Evolutionary conservation across 306 rosid genomes (phyloP).

Genomic region (Alnus rubra): DNA sequence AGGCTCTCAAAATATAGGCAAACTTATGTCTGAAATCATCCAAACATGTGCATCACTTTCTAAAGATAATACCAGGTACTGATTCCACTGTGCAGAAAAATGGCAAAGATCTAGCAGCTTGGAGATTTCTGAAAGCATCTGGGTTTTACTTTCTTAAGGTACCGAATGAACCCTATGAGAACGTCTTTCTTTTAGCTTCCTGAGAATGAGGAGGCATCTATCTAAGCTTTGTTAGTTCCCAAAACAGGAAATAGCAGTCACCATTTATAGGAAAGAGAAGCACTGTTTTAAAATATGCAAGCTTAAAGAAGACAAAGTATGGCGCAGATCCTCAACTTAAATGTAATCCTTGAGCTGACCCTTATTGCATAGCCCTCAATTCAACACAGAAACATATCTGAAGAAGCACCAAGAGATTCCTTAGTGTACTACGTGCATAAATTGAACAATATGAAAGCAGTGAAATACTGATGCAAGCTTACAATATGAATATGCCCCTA

Average conservation of each 20-base stretch:
- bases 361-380: too few species aligned
- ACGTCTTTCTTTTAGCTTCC: not conserved
- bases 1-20: not conserved
- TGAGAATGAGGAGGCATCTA: not conserved
- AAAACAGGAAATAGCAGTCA: not conserved
- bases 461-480: too few species aligned
- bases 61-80: not conserved
- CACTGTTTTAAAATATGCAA: too few species aligned
- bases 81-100: not conserved
- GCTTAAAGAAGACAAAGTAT: not conserved
- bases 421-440: too few species aligned
- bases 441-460: too few species aligned
- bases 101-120: not conserved
- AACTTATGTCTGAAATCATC: not conserved
- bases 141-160: not conserved
- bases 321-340: not conserved
- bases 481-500: too few species aligned
- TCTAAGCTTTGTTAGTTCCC: not conserved
- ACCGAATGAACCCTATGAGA: not conserved
- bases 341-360: not conserved
- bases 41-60: not conserved
- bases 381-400: too few species aligned
- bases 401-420: too few species aligned
- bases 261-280: not conserved
- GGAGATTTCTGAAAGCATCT: not conserved